These are phyloP conservation scores for Colletotrichum sp. DNA, from an alignment of 2,329 filamentous ascomycete species.

Conservation along the genomic window DNA sequence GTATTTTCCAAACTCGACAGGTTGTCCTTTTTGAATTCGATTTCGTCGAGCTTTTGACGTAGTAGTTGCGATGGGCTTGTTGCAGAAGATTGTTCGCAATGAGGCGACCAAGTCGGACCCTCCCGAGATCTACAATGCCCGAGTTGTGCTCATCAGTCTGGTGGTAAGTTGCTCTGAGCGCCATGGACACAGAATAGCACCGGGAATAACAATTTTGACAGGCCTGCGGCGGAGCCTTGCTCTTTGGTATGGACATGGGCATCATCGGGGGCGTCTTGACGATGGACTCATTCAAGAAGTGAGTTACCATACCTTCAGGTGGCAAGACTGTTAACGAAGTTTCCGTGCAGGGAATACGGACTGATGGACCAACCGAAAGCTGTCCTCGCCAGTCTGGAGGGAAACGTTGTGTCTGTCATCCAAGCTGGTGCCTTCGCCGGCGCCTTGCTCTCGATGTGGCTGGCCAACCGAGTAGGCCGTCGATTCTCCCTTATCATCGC, in stretches of 20 bases:
- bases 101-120: conserved; percentile 72
- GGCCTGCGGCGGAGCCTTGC: conserved; percentile 22
- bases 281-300: conserved; percentile 30
- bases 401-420: conserved; percentile 32
- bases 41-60: neutral
- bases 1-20: neutral
- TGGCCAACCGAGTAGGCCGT: neutral
- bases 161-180: conserved; percentile 44
- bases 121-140: conserved; percentile 73
- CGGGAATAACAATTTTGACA: neutral
- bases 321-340: neutral
- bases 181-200: neutral
- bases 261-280: conserved; percentile 32
- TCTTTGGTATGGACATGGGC: conserved; percentile 31
- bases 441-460: conserved; percentile 24
- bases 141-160: conserved; percentile 67
- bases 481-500: neutral
- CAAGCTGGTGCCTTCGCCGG: conserved; percentile 31
- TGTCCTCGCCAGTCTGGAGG: conserved; percentile 25
- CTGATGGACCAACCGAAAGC: conserved; percentile 17
- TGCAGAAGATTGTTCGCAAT: conserved; percentile 50
- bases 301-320: neutral
- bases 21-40: neutral
- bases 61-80: conserved; percentile 1
- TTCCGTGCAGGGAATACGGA: conserved; percentile 25